Evolutionary conservation across 305 asterid genomes (phyloP).

Genomic region (Petunia hybrid): DNA sequence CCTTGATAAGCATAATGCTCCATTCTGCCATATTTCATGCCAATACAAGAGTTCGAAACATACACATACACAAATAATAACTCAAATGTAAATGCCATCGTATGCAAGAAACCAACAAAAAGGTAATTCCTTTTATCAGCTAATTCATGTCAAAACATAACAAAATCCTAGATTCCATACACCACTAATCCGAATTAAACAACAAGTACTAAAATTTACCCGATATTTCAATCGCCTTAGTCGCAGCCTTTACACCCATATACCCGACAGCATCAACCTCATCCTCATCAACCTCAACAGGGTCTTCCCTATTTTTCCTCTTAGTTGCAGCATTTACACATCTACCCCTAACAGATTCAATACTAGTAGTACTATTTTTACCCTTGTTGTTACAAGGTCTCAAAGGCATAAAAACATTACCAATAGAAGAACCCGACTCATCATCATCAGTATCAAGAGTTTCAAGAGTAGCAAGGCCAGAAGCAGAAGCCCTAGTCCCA

Average conservation of each 20-base stretch:
- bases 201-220: slow-evolving; percentile 46
- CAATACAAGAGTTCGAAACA: neutral
- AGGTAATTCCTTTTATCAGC: neutral
- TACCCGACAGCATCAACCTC: slow-evolving; percentile 40
- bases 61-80: neutral
- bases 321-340: slow-evolving; percentile 45
- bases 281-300: slow-evolving; percentile 37
- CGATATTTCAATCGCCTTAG: slow-evolving; percentile 36
- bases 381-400: slow-evolving; percentile 44
- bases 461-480: slow-evolving; percentile 61
- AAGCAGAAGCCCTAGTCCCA: slow-evolving; percentile 73
- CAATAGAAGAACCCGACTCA: slow-evolving; percentile 56
- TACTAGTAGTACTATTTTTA: neutral
- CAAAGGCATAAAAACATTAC: slow-evolving; percentile 84
- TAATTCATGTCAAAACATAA: neutral
- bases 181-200: neutral
- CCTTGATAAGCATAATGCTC: neutral
- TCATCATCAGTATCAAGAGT: slow-evolving; percentile 60
- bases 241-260: slow-evolving; percentile 43
- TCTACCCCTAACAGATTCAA: slow-evolving; percentile 26
- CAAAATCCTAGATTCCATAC: neutral
- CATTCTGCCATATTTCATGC: neutral
- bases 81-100: neutral
- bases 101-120: slow-evolving; percentile 15
- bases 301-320: slow-evolving; percentile 61